Conservation (phyloP, 495 filamentous ascomycete species). For the Aspergillus steynii region DNA sequence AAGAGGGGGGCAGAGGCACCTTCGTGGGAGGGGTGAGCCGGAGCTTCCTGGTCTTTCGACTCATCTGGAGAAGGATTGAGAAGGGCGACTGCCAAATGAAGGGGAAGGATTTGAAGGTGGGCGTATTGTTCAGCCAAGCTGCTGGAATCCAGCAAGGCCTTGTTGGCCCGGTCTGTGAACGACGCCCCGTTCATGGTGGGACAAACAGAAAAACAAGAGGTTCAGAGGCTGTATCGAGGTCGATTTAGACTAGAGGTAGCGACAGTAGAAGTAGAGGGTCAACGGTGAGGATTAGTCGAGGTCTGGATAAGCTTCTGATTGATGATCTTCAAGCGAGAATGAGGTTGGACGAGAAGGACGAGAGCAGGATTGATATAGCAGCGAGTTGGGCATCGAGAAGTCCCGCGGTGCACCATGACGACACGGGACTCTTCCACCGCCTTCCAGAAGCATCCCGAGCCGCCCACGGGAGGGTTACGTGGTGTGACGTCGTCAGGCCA, state of each 20-base stretch:
- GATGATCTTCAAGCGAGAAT: not conserved
- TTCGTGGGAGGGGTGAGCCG: slow-evolving; percentile 58
- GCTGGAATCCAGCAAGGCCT: slow-evolving; percentile 83
- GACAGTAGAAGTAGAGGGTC: not conserved
- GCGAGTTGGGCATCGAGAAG: slow-evolving; percentile 23
- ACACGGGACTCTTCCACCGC: slow-evolving; percentile 40
- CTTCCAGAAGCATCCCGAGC: slow-evolving; percentile 38
- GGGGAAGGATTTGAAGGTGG: slow-evolving; percentile 83
- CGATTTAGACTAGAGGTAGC: not conserved
- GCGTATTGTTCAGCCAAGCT: slow-evolving; percentile 80
- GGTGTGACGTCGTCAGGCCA: not conserved
- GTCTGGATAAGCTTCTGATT: slow-evolving; percentile 2
- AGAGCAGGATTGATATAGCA: slow-evolving; percentile 29
- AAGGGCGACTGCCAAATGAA: slow-evolving; percentile 86
- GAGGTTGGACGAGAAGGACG: not conserved
- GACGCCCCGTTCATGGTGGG: slow-evolving; percentile 54
- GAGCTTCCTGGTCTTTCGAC: slow-evolving; percentile 71
- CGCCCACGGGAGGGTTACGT: not conserved
- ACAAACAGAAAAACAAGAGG: slow-evolving; percentile 11
- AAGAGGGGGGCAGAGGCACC: slow-evolving; percentile 68
- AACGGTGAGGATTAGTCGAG: not conserved
- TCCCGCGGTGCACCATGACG: slow-evolving; percentile 31
- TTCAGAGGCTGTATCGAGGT: slow-evolving; percentile 1
- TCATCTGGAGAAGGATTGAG: slow-evolving; percentile 80
- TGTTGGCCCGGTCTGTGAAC: slow-evolving; percentile 89